Evolutionary conservation across 345 rosid genomes (phyloP).

Genomic region (Balakata baccata): DNA sequence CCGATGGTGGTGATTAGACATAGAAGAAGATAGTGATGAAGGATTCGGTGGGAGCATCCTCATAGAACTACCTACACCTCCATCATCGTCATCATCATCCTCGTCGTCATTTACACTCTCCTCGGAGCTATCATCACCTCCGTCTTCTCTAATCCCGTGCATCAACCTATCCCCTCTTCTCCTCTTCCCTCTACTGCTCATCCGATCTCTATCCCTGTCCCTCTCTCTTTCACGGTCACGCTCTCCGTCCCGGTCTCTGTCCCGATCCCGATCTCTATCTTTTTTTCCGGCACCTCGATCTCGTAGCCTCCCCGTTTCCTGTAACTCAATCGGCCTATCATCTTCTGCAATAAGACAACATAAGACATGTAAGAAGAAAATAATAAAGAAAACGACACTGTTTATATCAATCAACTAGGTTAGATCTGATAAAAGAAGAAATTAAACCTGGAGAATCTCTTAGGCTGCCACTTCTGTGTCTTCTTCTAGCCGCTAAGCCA

Average conservation of each 20-base stretch:
- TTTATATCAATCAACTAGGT: not conserved
- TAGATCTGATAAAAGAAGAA: constrained; percentile 40
- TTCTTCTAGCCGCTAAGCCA: constrained; percentile 61
- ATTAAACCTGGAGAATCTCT: constrained; percentile 86
- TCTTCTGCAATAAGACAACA: constrained; percentile 50
- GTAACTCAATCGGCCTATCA: constrained; percentile 67
- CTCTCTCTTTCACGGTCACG: constrained; percentile 49
- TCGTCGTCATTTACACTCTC: constrained; percentile 95
- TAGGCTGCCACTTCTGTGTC: constrained; percentile 68
- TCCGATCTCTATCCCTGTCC: constrained; percentile 64
- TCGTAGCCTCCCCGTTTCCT: constrained; percentile 75
- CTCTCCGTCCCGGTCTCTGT: constrained; percentile 61
- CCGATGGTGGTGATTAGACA: constrained; percentile 52
- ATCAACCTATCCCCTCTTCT: constrained; percentile 75
- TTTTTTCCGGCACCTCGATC: constrained; percentile 65
- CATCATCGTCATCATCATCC: constrained; percentile 55
- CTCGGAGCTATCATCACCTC: constrained; percentile 74
- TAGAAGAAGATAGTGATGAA: constrained; percentile 44
- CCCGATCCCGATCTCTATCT: constrained; percentile 75
- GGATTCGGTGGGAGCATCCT: constrained; percentile 71
- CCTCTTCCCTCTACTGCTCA: constrained; percentile 68
- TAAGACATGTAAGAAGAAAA: too few species aligned
- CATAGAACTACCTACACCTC: constrained; percentile 36
- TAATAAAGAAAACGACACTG: not conserved
- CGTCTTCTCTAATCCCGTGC: constrained; percentile 71